Conservation (phyloP, 352 stramenopile genomes). For the Pythium myriotylum region DNA sequence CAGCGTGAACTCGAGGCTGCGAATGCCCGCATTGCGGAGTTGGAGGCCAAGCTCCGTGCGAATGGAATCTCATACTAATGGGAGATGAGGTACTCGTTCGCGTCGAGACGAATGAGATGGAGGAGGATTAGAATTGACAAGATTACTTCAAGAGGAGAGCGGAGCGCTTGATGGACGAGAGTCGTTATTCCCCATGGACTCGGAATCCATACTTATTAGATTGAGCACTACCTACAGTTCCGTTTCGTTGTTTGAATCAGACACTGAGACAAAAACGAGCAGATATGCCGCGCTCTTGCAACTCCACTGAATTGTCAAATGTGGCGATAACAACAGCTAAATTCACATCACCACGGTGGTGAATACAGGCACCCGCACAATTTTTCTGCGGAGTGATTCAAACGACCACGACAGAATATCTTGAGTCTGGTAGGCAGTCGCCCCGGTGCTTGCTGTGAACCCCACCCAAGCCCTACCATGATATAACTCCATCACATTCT, state of each 20-base stretch:
- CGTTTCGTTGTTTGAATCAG: slow-evolving; percentile 26
- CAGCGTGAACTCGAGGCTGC: slow-evolving; percentile 79
- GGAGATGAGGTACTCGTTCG: neutral
- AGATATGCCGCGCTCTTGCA: slow-evolving; percentile 7
- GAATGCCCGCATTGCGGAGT: slow-evolving; percentile 82
- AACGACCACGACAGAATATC: slow-evolving; percentile 89
- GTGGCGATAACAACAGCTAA: no score
- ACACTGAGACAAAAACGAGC: slow-evolving; percentile 24
- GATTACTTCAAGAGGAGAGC: slow-evolving; percentile 24
- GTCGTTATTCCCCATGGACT: slow-evolving; percentile 9
- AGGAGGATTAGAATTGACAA: slow-evolving; percentile 34
- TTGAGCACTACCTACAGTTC: slow-evolving; percentile 28
- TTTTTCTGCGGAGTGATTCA: slow-evolving; percentile 43
- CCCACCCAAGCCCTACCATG: slow-evolving; percentile 89
- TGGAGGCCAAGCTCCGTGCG: slow-evolving; percentile 80
- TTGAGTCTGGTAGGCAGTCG: slow-evolving; percentile 85
- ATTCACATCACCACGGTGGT: slow-evolving; percentile 4
- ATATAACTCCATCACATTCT: slow-evolving; percentile 74
- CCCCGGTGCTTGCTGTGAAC: slow-evolving; percentile 91
- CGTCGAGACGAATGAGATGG: slow-evolving; percentile 11
- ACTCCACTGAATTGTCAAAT: no score
- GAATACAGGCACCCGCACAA: slow-evolving; percentile 19
- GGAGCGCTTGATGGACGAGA: slow-evolving; percentile 21
- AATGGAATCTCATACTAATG: slow-evolving; percentile 83
- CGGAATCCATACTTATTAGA: slow-evolving; percentile 34